Evolutionary conservation across 345 rosid genomes (phyloP), one percentile per base, ranked within the genome.

Genomic region (Aurinia saxatilis): DNA sequence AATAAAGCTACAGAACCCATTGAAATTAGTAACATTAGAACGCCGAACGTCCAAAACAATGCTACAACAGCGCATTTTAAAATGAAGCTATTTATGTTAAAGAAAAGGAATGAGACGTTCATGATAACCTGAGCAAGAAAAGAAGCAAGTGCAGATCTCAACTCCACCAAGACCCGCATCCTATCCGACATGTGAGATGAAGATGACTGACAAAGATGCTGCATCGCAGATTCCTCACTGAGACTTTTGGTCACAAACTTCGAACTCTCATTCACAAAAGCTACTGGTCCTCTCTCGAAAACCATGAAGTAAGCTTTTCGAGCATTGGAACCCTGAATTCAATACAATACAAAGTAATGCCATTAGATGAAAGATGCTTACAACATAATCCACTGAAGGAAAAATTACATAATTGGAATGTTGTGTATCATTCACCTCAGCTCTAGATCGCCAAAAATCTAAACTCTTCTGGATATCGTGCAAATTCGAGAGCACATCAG

Each of bases 221-320:
- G 81, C 70, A 71, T 40, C 21, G 95, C 73, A 33, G 73, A 73
- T 48, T 84, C 79, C 52, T 82, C 84, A 40, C 66, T 47, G 40
- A 80, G 25, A 45, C 67, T 68, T 57, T 75, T 76, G 8, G 39
- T 78, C 8, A 85, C 44, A 27, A 89, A 57, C 73, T 80, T 78
- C 3, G 60, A 60, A 8, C 83, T 47, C 57, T 78, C 91, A 46
- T 80, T 66, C 50, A 83, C 38, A 68, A 92, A 89, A 70, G 93
- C 96, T 35, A 55, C 49, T 0, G 96, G 98, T 16, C 98, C 98
- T 79, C 98, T 83, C 84, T 92, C 98, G 16, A 84, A 84, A 25
- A 89, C 41, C 87, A 87, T 87, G 75, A 81, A 89, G 77, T 79
- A 82, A 3, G 82, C 74, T 73, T 82, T 92, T 12, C 75, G 78